Evolutionary conservation across 108 stramenopile genomes (phyloP).

Genomic region (Seminavis robusta): DNA sequence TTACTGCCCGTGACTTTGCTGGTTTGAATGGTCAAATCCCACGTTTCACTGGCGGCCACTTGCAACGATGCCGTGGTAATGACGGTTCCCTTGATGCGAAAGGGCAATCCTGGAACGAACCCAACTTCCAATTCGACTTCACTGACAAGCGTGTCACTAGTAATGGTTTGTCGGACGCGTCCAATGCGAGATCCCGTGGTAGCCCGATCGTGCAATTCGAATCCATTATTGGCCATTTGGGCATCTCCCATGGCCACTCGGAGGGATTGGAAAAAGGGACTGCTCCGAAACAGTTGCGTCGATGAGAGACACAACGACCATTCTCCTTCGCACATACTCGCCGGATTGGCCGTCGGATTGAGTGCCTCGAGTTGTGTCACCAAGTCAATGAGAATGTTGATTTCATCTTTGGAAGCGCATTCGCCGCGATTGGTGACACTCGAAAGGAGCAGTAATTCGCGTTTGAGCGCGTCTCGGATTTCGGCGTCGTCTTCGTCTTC

Average conservation of each 20-base stretch:
- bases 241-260: slow-evolving; percentile 57
- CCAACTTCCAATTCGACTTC: slow-evolving; percentile 81
- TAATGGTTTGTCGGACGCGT: slow-evolving; percentile 72
- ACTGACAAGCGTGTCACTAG: slow-evolving; percentile 38
- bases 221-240: slow-evolving; percentile 68
- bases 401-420: slow-evolving; percentile 61
- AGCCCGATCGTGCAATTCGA: slow-evolving; percentile 72
- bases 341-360: slow-evolving; percentile 77
- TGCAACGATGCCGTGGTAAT: slow-evolving; percentile 63
- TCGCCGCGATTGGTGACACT: slow-evolving; percentile 76
- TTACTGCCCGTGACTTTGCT: slow-evolving; percentile 79
- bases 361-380: slow-evolving; percentile 78
- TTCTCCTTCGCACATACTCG: slow-evolving; percentile 65
- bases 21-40: slow-evolving; percentile 54
- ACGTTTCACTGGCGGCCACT: slow-evolving; percentile 50
- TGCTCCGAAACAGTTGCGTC: slow-evolving; percentile 81
- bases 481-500: slow-evolving; percentile 64
- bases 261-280: slow-evolving; percentile 77
- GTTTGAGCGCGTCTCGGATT: slow-evolving; percentile 76
- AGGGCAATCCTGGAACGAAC: slow-evolving; percentile 65
- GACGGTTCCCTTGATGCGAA: slow-evolving; percentile 68
- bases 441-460: slow-evolving; percentile 71
- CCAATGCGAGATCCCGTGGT: slow-evolving; percentile 67
- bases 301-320: slow-evolving; percentile 76
- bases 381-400: slow-evolving; percentile 67